phyloP scores from a whole-genome alignment of 2,329 filamentous ascomycete genomes.

The Cercospora nicotianae region DNA sequence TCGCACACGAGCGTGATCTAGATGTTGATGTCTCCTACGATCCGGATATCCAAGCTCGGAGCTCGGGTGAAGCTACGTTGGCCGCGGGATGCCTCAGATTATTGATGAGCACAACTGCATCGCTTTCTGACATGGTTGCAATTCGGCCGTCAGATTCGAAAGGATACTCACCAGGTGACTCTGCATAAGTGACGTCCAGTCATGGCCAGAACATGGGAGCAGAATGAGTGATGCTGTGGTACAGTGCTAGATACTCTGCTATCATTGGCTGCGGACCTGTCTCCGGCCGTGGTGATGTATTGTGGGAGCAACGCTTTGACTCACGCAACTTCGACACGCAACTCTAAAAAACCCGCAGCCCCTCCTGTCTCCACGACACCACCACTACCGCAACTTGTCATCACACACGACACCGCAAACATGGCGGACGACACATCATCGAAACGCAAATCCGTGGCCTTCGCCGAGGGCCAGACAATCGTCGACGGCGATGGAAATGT shows the following conservation, averaged over 20 bases:
- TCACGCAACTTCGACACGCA: slow-evolving; percentile 6
- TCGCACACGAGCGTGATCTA: not conserved
- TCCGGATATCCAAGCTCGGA: not conserved
- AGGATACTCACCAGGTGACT: not conserved
- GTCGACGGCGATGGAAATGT: slow-evolving; percentile 89
- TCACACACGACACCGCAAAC: slow-evolving; percentile 42
- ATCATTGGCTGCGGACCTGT: not conserved
- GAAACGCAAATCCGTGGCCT: slow-evolving; percentile 88
- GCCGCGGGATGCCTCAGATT: not conserved
- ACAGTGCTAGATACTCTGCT: not conserved
- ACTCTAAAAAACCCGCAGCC: not conserved
- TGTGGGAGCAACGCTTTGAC: not conserved
- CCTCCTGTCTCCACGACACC: not conserved
- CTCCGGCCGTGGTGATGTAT: slow-evolving; percentile 6
- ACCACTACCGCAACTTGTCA: not conserved
- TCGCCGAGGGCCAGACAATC: slow-evolving; percentile 82
- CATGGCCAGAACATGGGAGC: not conserved
- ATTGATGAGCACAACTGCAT: not conserved
- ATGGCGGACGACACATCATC: slow-evolving; percentile 58
- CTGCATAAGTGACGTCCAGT: not conserved
- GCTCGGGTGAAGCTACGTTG: slow-evolving; percentile 1
- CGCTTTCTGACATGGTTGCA: not conserved
- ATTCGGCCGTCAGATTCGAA: not conserved
- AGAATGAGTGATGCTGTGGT: not conserved
- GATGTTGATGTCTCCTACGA: not conserved